Percentiles rank a stretch among this genome's conserved stretches.
phyloP scores from a whole-genome alignment of 441 rosid species.

The Hypseocharis bilobata region DNA sequence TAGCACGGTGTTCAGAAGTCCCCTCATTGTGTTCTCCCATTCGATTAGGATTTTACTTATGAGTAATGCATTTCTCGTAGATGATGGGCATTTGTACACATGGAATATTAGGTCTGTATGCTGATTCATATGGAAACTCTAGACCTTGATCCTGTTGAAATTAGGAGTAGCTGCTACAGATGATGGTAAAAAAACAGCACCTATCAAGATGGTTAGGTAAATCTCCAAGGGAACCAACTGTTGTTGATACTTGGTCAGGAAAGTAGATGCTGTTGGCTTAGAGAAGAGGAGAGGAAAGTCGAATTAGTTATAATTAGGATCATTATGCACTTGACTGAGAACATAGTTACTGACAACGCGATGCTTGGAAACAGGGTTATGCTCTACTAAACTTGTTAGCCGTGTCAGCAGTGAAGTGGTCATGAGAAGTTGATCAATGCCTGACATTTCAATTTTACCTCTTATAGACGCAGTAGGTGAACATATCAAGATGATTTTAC shows the following conservation, averaged over 20 bases:
- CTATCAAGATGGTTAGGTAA: background rate
- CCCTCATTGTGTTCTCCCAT: background rate
- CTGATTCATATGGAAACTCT: background rate
- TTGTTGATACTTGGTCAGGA: background rate
- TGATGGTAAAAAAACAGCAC: background rate
- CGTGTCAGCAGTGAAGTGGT: background rate
- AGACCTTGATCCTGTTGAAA: background rate
- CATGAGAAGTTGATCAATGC: background rate
- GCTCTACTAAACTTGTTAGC: background rate
- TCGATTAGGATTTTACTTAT: background rate
- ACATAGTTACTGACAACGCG: background rate
- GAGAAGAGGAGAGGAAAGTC: background rate
- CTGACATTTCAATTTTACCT: background rate
- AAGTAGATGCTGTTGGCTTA: background rate
- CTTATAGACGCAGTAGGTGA: background rate
- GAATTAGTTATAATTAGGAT: background rate
- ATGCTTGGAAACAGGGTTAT: background rate
- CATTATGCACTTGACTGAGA: background rate
- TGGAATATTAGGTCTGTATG: background rate
- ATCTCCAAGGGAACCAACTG: background rate
- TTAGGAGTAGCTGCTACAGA: background rate
- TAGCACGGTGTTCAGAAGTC: too few relatives aligned
- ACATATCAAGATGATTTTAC: background rate
- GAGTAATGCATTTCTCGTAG: background rate
- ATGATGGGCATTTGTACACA: background rate